Evolutionary conservation across 768 basidiomycete species (phyloP), one percentile per base, ranked within the genome.

Genomic region (Trametes punicea): DNA sequence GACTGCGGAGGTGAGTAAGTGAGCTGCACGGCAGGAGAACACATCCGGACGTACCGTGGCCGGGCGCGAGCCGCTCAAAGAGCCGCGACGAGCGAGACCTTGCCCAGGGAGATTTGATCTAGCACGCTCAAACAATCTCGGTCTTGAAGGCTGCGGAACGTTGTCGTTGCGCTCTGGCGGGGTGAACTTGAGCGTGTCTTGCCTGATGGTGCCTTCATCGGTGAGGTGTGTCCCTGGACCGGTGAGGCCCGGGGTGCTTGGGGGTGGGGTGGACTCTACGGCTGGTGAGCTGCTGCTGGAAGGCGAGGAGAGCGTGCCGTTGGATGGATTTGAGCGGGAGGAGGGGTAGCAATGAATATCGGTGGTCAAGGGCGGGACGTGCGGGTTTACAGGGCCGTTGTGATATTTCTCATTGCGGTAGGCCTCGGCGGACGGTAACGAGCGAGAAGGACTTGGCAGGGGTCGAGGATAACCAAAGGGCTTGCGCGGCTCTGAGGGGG

Each of bases 251-350:
- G 87, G 85, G 10, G 87, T 86, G 64, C 77, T 79, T 25, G 86
- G 86, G 4, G 87, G 85, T 54, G 88, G 85, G n/a, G 85, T 83
- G 3, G 84, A 80, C 58, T 86, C 85, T 46, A 82, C 77, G 36
- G 76, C 76, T 5, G 81, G 83, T 2, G 88, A 89, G 64, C 80
- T 81, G 44, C 83, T 78, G 64, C 78, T 84, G 50, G 85, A 87
- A 18, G 88, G 85, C 3, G 88, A 88, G 15, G 85, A 87, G 46
- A 83, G 77, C 36, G 83, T 75, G 49, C 81, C 84, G 65, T 81
- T 79, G 52, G 78, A 73, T 36, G 81, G 83, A 66, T 81, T 80
- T 45, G 78, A 73, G 65, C 73, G 68, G 51, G 72, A 64, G 66
- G 67, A 59, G 59, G 70, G 58, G 68, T 68, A 65, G n/a, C n/a